Evolutionary conservation across 371 early-diverging fungal genomes (phyloP), one percentile per base, ranked within the genome.

Genomic region (Cokeromyces recurvatus): DNA sequence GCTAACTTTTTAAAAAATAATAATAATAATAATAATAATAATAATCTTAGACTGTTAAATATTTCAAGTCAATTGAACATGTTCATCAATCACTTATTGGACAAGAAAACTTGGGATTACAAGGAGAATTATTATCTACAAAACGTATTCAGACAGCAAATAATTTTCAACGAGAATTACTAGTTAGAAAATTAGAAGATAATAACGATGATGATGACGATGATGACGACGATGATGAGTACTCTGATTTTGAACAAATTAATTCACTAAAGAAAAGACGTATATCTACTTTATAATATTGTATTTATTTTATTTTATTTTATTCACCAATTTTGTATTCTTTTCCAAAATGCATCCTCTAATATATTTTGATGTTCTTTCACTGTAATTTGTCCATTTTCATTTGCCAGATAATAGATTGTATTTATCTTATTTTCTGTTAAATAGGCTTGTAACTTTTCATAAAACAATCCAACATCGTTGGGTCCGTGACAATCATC

Each of bases 401-500:
- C 62, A 14, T 39, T 31, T 21, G 59, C 43, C 23, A 75, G 51
- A 44, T 77, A 79, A 47, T 74, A 66, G 21, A 88, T 47, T 0
- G 58, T 57, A 11, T 64, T 20, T 6, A 89, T 70, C 7, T 66
- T 69, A 22, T 57, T 62, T 34, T 74, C 68, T 24, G 43, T 31
- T 17, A 90, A 55, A 63, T 85, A 87, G 17, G 52, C 56, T 16
- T 53, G 57, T 15, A 88, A 55, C 42, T 63, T 66, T 40, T 77
- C 69, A 58, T 95, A 97, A 62, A 85, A 62, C 75, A 92, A 65
- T 15, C 90, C 94, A 22, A 97, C 90, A 46, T 90, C 92, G 14
- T 78, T 49, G 3, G 92, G 92, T 4, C 93, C 93, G 58, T 97
- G 97, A 38, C 86, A 83, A 63, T 97, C 96, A 59, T 97, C 97